These are phyloP conservation scores for Yamadazyma scolyti DNA, from an alignment of 805 yeast species.

Conservation along the genomic window DNA sequence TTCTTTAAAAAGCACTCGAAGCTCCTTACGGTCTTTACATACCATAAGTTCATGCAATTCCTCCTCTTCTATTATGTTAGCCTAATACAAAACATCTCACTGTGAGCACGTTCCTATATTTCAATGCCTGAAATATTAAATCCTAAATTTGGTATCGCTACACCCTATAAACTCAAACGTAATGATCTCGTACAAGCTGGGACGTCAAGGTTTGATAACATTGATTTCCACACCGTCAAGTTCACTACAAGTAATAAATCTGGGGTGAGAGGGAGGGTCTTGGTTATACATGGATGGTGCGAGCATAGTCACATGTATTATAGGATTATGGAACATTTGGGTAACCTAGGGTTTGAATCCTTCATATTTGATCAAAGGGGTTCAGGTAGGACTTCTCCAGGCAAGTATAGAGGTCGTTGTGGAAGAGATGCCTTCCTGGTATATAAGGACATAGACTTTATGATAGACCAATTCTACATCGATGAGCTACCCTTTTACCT, in stretches of 20 bases:
- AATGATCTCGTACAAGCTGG: constrained; percentile 1
- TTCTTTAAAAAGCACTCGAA: constrained; percentile 3
- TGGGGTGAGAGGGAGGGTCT: constrained; percentile 41
- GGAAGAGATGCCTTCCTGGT: constrained; percentile 53
- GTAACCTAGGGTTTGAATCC: constrained; percentile 54
- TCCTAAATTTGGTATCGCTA: constrained; percentile 10
- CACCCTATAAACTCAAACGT: constrained; percentile 7
- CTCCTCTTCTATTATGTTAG: no score
- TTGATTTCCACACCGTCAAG: constrained; percentile 10
- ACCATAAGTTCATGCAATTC: no score
- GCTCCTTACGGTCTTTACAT: no score
- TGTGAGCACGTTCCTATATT: no score
- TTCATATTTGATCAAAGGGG: constrained; percentile 76
- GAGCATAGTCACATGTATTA: constrained; percentile 52
- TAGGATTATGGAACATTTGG: constrained; percentile 51
- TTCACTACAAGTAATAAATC: constrained; percentile 5
- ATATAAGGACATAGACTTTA: constrained; percentile 56
- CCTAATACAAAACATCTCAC: no score
- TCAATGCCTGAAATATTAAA: constrained; percentile 6
- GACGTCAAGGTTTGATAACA: constrained; percentile 6
- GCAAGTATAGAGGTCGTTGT: constrained; percentile 45
- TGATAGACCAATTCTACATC: constrained; percentile 32
- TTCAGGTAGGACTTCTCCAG: constrained; percentile 61
- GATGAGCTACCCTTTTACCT: constrained; percentile 31
- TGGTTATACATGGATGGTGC: constrained; percentile 70